phyloP scores from a whole-genome alignment of 1,284 basidiomycete species.

The Schizopora paradoxa region DNA sequence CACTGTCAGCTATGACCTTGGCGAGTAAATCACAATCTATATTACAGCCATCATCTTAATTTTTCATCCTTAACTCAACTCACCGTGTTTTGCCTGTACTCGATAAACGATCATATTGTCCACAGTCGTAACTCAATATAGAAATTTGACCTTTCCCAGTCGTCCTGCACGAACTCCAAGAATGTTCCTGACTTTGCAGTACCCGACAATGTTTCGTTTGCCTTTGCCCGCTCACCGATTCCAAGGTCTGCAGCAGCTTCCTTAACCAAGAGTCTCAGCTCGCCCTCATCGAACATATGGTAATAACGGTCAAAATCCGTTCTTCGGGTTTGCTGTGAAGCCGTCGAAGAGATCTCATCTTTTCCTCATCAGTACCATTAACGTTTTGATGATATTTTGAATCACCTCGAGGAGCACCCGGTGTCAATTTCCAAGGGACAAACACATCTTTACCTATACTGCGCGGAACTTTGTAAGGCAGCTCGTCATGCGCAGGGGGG shows the following conservation, averaged over 20 bases:
- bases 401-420: slow-evolving; percentile 17
- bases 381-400: slow-evolving; percentile 17
- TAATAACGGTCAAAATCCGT: slow-evolving; percentile 83
- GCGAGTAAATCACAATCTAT: no score
- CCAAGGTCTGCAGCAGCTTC: slow-evolving; percentile 59
- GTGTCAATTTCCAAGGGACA: slow-evolving; percentile 42
- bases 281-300: slow-evolving; percentile 84
- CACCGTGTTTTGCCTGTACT: no score
- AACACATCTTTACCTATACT: slow-evolving; percentile 38
- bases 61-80: no score
- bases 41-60: no score
- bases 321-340: no score
- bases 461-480: neutral
- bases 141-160: slow-evolving; percentile 85
- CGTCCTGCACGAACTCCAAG: slow-evolving; percentile 63
- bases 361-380: slow-evolving; percentile 11
- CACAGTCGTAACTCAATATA: slow-evolving; percentile 68
- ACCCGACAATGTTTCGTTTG: neutral
- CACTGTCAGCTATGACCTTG: no score
- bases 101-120: no score
- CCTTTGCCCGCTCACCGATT: slow-evolving; percentile 27
- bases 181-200: slow-evolving; percentile 31
- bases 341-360: slow-evolving; percentile 5
- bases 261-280: slow-evolving; percentile 58
- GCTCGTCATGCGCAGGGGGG: slow-evolving; percentile 28